A percentile compares a stretch with the other conserved stretches of the same genome.
These are phyloP conservation scores for Hemisphaericaspora xylofermentans DNA, from an alignment of 1,139 yeast species.

Conservation along the genomic window DNA sequence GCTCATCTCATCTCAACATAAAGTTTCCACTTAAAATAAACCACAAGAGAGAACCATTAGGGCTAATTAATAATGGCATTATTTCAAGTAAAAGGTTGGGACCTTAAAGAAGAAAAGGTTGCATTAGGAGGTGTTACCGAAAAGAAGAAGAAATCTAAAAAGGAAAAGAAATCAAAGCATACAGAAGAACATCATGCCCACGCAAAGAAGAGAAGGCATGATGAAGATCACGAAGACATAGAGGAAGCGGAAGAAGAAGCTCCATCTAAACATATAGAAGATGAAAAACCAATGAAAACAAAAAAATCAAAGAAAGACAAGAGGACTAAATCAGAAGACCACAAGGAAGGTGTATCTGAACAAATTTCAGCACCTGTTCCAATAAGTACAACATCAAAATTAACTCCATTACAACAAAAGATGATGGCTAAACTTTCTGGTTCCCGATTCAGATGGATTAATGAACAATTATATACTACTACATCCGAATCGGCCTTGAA, in stretches of 20 bases:
- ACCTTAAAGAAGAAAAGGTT: constrained; percentile 55
- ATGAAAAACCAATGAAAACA: constrained; percentile 2
- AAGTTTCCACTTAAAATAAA: background rate
- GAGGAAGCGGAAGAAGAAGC: constrained; percentile 10
- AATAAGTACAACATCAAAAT: constrained; percentile 34
- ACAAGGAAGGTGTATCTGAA: background rate
- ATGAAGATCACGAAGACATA: constrained; percentile 8
- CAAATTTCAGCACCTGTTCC: constrained; percentile 13
- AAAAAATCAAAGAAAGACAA: constrained; percentile 4
- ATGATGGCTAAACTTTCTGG: constrained; percentile 96
- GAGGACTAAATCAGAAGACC: constrained; percentile 12
- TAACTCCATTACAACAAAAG: constrained; percentile 91
- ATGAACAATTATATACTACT: constrained; percentile 88
- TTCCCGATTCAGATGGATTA: constrained; percentile 95
- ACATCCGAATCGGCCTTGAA: constrained; percentile 74
- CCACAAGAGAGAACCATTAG: too few relatives aligned
- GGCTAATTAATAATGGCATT: constrained; percentile 69
- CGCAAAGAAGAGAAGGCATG: too few relatives aligned
- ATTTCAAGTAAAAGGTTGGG: constrained; percentile 84
- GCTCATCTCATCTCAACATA: constrained; percentile 1
- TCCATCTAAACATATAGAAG: constrained; percentile 7
- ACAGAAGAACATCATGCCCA: constrained; percentile 8
- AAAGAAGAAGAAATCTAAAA: constrained; percentile 34
- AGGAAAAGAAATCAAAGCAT: constrained; percentile 21
- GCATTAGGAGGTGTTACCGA: constrained; percentile 41